Evolutionary conservation across 75 land plant genomes (phyloP).

Genomic region (Ceratopteris richardii): DNA sequence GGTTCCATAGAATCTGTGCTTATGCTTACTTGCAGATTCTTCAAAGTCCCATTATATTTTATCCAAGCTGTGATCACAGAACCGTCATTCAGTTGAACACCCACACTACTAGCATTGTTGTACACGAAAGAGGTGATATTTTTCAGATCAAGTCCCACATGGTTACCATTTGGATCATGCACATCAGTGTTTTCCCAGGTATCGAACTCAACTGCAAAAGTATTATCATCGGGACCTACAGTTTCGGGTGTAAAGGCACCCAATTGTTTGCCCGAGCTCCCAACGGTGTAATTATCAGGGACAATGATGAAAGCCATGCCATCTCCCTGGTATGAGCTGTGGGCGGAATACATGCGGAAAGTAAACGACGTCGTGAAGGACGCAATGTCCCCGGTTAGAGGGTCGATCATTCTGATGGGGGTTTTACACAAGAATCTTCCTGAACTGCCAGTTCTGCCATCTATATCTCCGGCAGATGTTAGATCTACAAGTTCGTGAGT

Average conservation of each 20-base stretch:
- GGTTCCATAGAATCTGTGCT: constrained; percentile 56
- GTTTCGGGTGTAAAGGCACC: constrained; percentile 30
- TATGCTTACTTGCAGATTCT: constrained; percentile 33
- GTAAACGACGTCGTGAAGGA: constrained; percentile 80
- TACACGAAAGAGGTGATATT: constrained; percentile 44
- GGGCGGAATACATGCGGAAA: constrained; percentile 55
- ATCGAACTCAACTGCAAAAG: constrained; percentile 80
- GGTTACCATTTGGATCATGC: constrained; percentile 73
- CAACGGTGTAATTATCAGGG: constrained; percentile 50
- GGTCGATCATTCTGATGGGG: constrained; percentile 52
- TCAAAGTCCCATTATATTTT: constrained; percentile 40
- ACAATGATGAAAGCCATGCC: constrained; percentile 70
- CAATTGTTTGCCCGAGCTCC: constrained; percentile 53
- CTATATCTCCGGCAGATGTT: background rate
- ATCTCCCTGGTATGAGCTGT: constrained; percentile 71
- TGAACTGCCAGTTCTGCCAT: constrained; percentile 55
- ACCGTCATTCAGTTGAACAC: constrained; percentile 54
- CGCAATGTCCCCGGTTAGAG: constrained; percentile 26
- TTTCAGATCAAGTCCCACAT: constrained; percentile 70
- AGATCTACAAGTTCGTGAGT: background rate
- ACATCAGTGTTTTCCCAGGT: constrained; percentile 67
- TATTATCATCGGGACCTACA: background rate
- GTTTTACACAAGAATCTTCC: constrained; percentile 59
- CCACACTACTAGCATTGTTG: constrained; percentile 44
- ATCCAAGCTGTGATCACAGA: constrained; percentile 63